Evolutionary conservation across 2,329 filamentous ascomycete species (phyloP).

Genomic region (Diaporthe vaccinii): DNA sequence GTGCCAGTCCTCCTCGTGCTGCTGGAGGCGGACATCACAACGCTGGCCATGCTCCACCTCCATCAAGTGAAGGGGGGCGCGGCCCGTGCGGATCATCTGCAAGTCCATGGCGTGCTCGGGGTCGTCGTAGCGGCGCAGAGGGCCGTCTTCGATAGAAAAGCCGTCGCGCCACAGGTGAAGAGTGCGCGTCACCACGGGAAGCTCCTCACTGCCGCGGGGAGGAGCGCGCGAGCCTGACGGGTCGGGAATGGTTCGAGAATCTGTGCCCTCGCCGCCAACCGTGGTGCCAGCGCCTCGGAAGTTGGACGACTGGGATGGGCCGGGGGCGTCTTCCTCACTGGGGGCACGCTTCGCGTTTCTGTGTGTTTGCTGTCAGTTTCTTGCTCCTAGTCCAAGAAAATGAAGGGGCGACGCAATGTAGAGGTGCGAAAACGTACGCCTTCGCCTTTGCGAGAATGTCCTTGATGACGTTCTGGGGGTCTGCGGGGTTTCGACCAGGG

Average conservation of each 20-base stretch:
- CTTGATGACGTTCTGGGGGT: constrained; percentile 69
- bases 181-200: constrained; percentile 60
- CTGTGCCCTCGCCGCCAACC: constrained; percentile 81
- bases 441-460: constrained; percentile 75
- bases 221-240: constrained; percentile 52
- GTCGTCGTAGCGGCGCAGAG: constrained; percentile 83
- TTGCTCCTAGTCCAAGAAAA: neutral
- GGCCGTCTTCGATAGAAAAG: constrained; percentile 87
- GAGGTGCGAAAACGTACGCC: constrained; percentile 60
- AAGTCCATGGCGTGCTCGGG: constrained; percentile 80
- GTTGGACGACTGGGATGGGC: constrained; percentile 57
- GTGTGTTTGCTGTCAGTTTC: constrained; percentile 41
- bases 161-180: constrained; percentile 88
- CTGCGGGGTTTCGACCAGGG: constrained; percentile 62
- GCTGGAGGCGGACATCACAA: constrained; percentile 83
- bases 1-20: constrained; percentile 81
- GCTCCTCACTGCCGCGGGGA: constrained; percentile 46
- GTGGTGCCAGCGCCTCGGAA: constrained; percentile 82
- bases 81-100: constrained; percentile 81
- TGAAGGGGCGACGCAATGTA: neutral
- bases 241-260: constrained; percentile 77
- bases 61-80: constrained; percentile 83
- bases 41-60: constrained; percentile 81
- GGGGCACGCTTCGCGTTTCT: constrained; percentile 70
- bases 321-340: constrained; percentile 56